Conservation (phyloP, 2,329 filamentous ascomycete genomes). For the Monilinia aucupariae region DNA sequence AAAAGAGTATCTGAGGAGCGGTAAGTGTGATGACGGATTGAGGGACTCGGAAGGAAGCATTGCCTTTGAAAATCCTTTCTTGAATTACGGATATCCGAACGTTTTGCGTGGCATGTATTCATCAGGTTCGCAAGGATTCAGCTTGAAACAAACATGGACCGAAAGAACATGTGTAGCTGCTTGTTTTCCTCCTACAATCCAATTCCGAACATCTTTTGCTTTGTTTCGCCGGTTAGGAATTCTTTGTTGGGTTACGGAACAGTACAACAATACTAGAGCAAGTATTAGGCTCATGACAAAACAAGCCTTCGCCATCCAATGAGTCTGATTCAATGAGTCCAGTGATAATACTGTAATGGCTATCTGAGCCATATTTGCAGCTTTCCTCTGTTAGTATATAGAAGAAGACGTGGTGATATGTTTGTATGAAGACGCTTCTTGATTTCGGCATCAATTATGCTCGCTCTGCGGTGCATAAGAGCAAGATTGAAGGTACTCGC, state of each 20-base stretch:
- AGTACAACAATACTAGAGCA: background rate
- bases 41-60: background rate
- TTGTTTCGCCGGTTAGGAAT: background rate
- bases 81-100: background rate
- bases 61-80: background rate
- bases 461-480: background rate
- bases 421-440: background rate
- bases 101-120: background rate
- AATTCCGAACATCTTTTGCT: background rate
- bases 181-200: slow-evolving; percentile 2
- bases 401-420: background rate
- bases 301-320: background rate
- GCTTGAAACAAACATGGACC: background rate
- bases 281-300: background rate
- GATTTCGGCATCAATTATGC: background rate
- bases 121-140: background rate
- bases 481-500: background rate
- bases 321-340: background rate
- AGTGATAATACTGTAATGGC: background rate
- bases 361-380: slow-evolving; percentile 1
- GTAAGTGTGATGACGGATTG: background rate
- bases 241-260: background rate
- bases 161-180: background rate
- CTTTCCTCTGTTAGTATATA: background rate
- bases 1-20: background rate